A percentile compares a stretch with the other conserved stretches of the same genome.
phyloP scores from a whole-genome alignment of 2,329 filamentous ascomycete species.

The Diaporthe citrichinensis region DNA sequence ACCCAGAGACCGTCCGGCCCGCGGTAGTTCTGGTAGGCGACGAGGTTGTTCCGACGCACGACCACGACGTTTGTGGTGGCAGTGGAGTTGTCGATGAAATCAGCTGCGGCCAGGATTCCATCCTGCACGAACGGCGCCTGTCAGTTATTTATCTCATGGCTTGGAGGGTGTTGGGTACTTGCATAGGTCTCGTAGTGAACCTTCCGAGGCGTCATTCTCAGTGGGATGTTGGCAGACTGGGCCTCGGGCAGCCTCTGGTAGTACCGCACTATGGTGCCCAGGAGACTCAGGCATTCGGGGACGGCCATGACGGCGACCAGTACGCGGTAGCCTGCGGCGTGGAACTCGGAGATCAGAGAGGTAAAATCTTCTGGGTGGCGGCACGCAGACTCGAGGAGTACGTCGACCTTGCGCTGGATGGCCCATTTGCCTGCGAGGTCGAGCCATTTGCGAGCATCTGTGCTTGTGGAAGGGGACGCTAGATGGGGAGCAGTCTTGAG shows the following conservation, averaged over 20 bases:
- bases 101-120: conserved; percentile 55
- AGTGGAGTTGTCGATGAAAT: conserved; percentile 52
- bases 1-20: conserved; percentile 1
- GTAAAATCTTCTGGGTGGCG: conserved; percentile 59
- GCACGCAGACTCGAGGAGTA: conserved; percentile 62
- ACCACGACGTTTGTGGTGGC: conserved; percentile 55
- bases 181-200: conserved; percentile 63
- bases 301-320: conserved; percentile 60
- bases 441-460: conserved; percentile 62
- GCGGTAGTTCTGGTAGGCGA: conserved; percentile 48
- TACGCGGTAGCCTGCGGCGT: conserved; percentile 53
- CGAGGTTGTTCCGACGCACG: conserved; percentile 55
- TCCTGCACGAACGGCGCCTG: background rate
- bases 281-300: conserved; percentile 56
- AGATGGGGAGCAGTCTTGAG: conserved; percentile 43
- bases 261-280: conserved; percentile 59
- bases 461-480: conserved; percentile 53
- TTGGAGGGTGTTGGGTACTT: background rate
- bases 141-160: background rate
- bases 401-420: conserved; percentile 50
- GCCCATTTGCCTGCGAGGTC: conserved; percentile 55
- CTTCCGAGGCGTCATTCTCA: conserved; percentile 57
- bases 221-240: conserved; percentile 52
- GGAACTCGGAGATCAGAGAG: conserved; percentile 53
- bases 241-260: conserved; percentile 54